Evolutionary conservation across 108 stramenopile species (phyloP).

Genomic region (Fistulifera pelliculosa): DNA sequence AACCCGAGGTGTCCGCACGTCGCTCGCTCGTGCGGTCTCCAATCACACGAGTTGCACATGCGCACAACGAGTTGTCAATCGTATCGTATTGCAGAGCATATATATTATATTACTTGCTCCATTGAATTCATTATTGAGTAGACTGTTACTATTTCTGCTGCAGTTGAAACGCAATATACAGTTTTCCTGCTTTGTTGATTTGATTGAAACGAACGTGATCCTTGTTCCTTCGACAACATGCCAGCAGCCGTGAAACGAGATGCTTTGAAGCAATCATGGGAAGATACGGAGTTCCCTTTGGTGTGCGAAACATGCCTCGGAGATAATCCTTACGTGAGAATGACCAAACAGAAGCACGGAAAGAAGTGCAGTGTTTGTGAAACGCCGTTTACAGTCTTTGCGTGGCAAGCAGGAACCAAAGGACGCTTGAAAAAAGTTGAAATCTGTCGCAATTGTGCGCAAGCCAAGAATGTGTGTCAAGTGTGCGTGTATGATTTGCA

Average conservation of each 20-base stretch:
- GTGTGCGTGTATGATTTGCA: conserved; percentile 97
- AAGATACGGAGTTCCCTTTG: conserved; percentile 93
- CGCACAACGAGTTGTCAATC: too few species aligned
- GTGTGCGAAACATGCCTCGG: conserved; percentile 99
- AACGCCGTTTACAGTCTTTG: conserved; percentile 91
- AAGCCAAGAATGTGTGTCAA: conserved; percentile 98
- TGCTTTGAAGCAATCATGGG: conserved; percentile 87
- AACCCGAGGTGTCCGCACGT: too few species aligned
- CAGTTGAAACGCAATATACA: too few species aligned
- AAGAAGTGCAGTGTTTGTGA: conserved; percentile 98
- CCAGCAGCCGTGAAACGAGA: conserved; percentile 74
- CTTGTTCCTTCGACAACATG: too few species aligned
- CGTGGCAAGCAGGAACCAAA: conserved; percentile 95
- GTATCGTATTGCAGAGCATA: too few species aligned
- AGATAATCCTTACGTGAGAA: conserved; percentile 97
- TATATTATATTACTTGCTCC: too few species aligned
- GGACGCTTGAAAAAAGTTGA: conserved; percentile 93
- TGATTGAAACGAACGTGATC: too few species aligned
- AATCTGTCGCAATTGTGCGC: conserved; percentile 93
- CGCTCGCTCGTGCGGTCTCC: too few species aligned
- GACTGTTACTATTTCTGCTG: too few species aligned
- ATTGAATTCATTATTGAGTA: too few species aligned
- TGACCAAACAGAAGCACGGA: conserved; percentile 89
- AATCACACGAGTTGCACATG: too few species aligned
- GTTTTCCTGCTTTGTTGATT: too few species aligned